Evolutionary conservation across 768 basidiomycete species (phyloP), one percentile per base, ranked within the genome.

Genomic region (Tricholoma hemisulphureum): DNA sequence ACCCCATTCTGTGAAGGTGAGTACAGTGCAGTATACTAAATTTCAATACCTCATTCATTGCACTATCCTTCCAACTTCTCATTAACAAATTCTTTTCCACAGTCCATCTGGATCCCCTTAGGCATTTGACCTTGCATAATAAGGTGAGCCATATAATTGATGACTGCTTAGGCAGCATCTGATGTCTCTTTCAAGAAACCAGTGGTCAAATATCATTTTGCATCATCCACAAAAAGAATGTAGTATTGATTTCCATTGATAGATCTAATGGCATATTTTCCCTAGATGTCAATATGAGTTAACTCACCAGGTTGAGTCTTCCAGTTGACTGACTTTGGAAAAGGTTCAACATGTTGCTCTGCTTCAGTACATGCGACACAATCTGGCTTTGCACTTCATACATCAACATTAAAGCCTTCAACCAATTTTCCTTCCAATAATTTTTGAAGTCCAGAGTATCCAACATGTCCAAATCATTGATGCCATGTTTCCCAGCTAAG

Each of bases 1-100:
- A 48, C 37, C n/a, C 60, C 49, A 23, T 61, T 61, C 23, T 49
- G 48, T 16, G 24, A 49, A 26, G 1, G 69, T 57, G 56, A 51
- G 37, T 57, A 32, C 14, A 41, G 55, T 5, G 55, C 39, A 16
- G 55, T 56, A 9, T 18, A 31, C 6, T 48, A 6, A 8, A 57
- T 28, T 23, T 29, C 24, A 2, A 57, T 50, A 18, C 56, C 48
- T 6, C 32, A 3, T 24, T 26, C 24, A 2, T 31, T 26, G 13
- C 48, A 49, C 48, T 24, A 49, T 10, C 1, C 20, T 13, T 49
- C 24, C 29, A 43, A n/a, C 41, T 43, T n/a, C 41, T 43, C 16
- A 23, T 43, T 43, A 43, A 43, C 21, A 23, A n/a, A 49, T 8
- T 14, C 23, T 6, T 18, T 31, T 18, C 48, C 10, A 9, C 29